Percentiles rank a stretch among this genome's conserved stretches.
Conservation (phyloP, 2,329 filamentous ascomycete species). For the Knoxdaviesia capensis region DNA sequence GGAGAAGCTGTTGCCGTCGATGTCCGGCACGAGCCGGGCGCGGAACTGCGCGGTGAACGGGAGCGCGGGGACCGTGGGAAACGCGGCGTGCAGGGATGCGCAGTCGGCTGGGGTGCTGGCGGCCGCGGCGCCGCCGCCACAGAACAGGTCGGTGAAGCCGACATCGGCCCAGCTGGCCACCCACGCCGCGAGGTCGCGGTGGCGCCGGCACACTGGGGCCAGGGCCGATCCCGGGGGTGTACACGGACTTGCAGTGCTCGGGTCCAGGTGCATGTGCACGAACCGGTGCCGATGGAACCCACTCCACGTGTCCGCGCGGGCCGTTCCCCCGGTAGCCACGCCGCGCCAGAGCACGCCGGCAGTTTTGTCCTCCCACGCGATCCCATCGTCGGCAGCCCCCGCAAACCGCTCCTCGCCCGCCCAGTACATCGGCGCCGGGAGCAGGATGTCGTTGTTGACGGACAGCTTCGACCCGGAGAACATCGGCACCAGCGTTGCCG, state of each 20-base stretch:
- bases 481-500: conserved; percentile 38
- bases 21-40: conserved; percentile 52
- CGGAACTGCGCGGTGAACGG: conserved; percentile 25
- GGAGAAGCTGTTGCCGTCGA: conserved; percentile 56
- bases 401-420: conserved; percentile 40
- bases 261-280: conserved; percentile 51
- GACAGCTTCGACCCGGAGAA: conserved; percentile 50
- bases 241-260: conserved; percentile 19
- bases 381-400: conserved; percentile 30
- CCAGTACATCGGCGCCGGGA: conserved; percentile 52
- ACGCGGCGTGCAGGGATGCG: conserved; percentile 66
- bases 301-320: conserved; percentile 42
- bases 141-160: conserved; percentile 34
- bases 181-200: conserved; percentile 27
- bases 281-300: conserved; percentile 61
- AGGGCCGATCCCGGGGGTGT: not conserved
- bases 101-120: conserved; percentile 52
- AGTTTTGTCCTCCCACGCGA: conserved; percentile 35
- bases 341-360: conserved; percentile 41
- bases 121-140: conserved; percentile 22
- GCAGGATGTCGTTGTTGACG: conserved; percentile 50
- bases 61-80: conserved; percentile 39
- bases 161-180: conserved; percentile 27
- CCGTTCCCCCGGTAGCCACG: conserved; percentile 43
- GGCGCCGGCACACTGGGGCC: too few relatives aligned